These are phyloP conservation scores for Penicillium nucicola DNA, from an alignment of 495 filamentous ascomycete genomes.

Conservation along the genomic window DNA sequence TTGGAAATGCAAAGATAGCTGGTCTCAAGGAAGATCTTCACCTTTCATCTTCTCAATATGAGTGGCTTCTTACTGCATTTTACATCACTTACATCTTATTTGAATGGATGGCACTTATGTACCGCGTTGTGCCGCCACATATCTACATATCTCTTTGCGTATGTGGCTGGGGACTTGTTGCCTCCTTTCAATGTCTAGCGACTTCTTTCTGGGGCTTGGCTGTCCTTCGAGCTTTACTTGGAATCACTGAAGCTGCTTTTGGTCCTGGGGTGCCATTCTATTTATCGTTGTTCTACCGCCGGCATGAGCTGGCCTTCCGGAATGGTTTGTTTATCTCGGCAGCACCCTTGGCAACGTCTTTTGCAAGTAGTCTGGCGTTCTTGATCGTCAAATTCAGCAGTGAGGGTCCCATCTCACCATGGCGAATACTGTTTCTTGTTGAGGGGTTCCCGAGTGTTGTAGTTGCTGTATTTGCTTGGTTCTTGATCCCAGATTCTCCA, in stretches of 20 bases:
- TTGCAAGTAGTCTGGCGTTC: slow-evolving; percentile 65
- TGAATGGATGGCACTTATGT: slow-evolving; percentile 68
- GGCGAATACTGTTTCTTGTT: slow-evolving; percentile 58
- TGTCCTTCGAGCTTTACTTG: slow-evolving; percentile 48
- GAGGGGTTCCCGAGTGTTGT: slow-evolving; percentile 62
- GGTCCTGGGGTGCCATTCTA: slow-evolving; percentile 62
- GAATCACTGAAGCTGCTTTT: slow-evolving; percentile 61
- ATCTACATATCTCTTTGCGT: slow-evolving; percentile 54
- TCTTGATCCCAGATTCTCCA: slow-evolving; percentile 52
- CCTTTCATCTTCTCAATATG: slow-evolving; percentile 54
- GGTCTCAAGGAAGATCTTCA: slow-evolving; percentile 65
- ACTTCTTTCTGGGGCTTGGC: slow-evolving; percentile 49
- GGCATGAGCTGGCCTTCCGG: slow-evolving; percentile 59
- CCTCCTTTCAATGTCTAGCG: slow-evolving; percentile 67
- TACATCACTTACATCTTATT: slow-evolving; percentile 75
- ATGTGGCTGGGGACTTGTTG: slow-evolving; percentile 55
- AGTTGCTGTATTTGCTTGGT: slow-evolving; percentile 52
- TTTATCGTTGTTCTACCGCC: slow-evolving; percentile 58
- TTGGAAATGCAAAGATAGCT: slow-evolving; percentile 75
- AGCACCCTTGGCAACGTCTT: slow-evolving; percentile 62
- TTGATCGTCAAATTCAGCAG: slow-evolving; percentile 49
- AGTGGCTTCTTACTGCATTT: slow-evolving; percentile 65
- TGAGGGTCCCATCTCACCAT: slow-evolving; percentile 51
- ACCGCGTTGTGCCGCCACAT: slow-evolving; percentile 53
- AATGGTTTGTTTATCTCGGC: slow-evolving; percentile 62